A percentile compares a stretch with the other conserved stretches of the same genome.
These are phyloP conservation scores for Astrephomene gubernaculifera DNA, from an alignment of 139 green algal species.

Conservation along the genomic window DNA sequence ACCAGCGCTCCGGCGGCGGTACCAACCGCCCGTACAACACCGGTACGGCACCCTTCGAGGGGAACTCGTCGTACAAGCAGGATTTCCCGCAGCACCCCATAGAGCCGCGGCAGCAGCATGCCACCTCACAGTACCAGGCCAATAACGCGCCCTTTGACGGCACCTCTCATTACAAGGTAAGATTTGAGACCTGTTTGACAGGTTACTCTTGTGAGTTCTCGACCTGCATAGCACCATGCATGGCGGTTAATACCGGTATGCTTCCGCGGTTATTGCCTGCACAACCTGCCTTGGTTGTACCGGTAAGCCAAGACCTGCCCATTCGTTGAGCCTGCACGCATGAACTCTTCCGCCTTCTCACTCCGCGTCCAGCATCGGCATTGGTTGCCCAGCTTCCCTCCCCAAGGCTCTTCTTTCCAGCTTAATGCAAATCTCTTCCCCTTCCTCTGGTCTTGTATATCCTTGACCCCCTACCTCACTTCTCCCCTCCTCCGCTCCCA, in stretches of 20 bases:
- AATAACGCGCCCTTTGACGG: slow-evolving; percentile 57
- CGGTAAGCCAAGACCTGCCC: not conserved
- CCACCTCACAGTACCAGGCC: not conserved
- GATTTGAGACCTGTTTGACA: too few relatives aligned
- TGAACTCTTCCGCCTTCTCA: not conserved
- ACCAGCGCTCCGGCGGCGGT: not conserved
- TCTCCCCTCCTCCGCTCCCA: not conserved
- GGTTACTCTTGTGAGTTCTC: too few relatives aligned
- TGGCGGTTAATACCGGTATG: too few relatives aligned
- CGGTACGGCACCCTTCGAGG: slow-evolving; percentile 9
- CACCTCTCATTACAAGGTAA: slow-evolving; percentile 49
- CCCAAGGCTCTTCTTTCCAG: not conserved
- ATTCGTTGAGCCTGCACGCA: not conserved
- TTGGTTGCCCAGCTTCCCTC: not conserved
- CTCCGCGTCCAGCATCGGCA: not conserved
- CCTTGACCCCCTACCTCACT: too few relatives aligned
- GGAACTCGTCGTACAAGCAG: not conserved
- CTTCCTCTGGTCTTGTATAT: too few relatives aligned
- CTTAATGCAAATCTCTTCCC: too few relatives aligned
- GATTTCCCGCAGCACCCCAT: not conserved
- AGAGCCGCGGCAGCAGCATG: not conserved
- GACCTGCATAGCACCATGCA: too few relatives aligned
- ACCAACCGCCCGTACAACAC: not conserved
- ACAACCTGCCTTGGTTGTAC: not conserved
- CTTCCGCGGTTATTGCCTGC: not conserved